Percentiles rank a stretch among this genome's conserved stretches.
phyloP scores from a whole-genome alignment of 345 rosid species.

The Euphorbia peplus region DNA sequence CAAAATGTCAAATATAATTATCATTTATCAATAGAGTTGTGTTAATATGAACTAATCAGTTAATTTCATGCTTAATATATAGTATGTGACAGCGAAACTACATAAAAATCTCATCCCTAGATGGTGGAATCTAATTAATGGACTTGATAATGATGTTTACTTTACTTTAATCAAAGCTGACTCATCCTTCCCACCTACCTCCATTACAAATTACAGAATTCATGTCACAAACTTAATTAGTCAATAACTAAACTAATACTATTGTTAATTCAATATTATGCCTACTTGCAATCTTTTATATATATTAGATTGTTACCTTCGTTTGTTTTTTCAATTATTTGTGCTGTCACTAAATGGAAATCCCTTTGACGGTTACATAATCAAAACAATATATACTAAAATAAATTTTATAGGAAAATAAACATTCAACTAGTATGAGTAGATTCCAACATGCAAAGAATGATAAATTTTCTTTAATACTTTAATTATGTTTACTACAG shows the following conservation, averaged over 20 bases:
- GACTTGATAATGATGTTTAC: constrained; percentile 6
- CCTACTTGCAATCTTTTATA: background rate
- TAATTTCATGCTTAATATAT: background rate
- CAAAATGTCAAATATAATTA: background rate
- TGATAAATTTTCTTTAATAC: too few species aligned
- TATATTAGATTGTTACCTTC: too few species aligned
- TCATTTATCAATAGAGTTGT: background rate
- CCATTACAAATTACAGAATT: background rate
- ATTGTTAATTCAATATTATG: too few species aligned
- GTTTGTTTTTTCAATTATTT: too few species aligned
- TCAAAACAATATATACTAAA: too few species aligned
- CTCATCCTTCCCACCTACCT: constrained; percentile 10
- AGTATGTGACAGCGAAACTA: background rate
- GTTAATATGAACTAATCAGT: background rate
- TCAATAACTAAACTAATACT: background rate
- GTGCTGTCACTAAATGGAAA: background rate
- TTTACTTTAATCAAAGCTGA: constrained; percentile 13
- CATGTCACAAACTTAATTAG: background rate
- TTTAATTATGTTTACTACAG: too few species aligned
- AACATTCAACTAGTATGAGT: too few species aligned
- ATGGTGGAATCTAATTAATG: background rate
- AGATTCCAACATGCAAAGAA: too few species aligned
- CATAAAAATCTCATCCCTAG: background rate
- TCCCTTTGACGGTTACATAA: background rate
- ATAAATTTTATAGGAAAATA: too few species aligned